Base-by-base conservation (phyloP, 441 rosid species). In the Bruguiera hainesii region DNA sequence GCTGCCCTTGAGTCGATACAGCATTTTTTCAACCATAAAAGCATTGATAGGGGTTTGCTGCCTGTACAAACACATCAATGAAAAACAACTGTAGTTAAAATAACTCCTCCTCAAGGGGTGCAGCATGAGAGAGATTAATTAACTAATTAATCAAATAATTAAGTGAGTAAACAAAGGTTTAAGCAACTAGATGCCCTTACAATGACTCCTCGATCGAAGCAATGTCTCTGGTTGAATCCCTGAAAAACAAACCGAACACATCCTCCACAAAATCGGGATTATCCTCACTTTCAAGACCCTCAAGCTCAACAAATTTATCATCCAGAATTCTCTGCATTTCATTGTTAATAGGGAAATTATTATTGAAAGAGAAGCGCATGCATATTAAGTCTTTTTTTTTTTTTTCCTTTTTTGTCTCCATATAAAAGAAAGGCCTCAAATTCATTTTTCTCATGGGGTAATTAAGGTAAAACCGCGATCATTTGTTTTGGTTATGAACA, bases 251-350 rank as follows among this genome's bases (percentile, higher is more conserved):
- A 25, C 6, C 31, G 30, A 56, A 56, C 6, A 56, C 18, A 26
- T 26, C 19, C 18, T 56, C 33, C 16, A 56, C 31, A 56, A 56
- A 56, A 56, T 56, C 60, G 25, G 60, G 60, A 56, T 56, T 26
- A 56, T 56, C 60, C n/a, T 56, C 30, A 6, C 9, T 1, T 26
- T 56, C 60, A 23, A 56, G 60, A 10, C 26, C 30, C 31, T 56
- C 60, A 1, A 56, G 33, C n/a, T 56, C 26, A 56, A 26, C 25
- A 15, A 56, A 56, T 13, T 25, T 8, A 3, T 56, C 29, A 33
- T 56, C 60, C 29, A 56, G 31, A 26, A 56, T 23, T 26, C 60
- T 25, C 60, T 56, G 31, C 30, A 26, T 7, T 20, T 20, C 26
- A 23, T n/a, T 52, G 13, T 19, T 52, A 52, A 20, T 52, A 52